Percentiles rank a stretch among this genome's conserved stretches.
phyloP scores from a whole-genome alignment of 306 rosid genomes.

The Pterocarpus macrocarpus region DNA sequence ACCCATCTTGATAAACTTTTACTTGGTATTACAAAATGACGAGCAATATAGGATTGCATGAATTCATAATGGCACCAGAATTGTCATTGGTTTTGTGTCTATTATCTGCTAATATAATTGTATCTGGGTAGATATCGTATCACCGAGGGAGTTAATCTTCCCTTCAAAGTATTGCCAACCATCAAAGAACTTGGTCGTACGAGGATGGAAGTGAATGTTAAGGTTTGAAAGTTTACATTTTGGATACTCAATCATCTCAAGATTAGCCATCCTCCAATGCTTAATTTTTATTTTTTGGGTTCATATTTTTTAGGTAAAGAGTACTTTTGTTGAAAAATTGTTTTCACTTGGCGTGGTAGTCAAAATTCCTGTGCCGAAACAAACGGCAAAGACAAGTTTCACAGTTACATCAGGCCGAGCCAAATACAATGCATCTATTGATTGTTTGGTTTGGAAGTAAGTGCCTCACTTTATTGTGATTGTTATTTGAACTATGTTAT shows the following conservation, averaged over 20 bases:
- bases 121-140: conserved; percentile 76
- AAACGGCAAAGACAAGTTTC: conserved; percentile 88
- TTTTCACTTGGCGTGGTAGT: conserved; percentile 94
- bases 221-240: conserved; percentile 59
- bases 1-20: background rate
- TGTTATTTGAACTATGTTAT: conserved; percentile 2
- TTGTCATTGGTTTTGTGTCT: background rate
- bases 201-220: conserved; percentile 91
- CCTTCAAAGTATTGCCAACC: conserved; percentile 88
- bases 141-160: conserved; percentile 95
- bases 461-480: conserved; percentile 47
- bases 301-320: conserved; percentile 75
- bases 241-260: conserved; percentile 23
- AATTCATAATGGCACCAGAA: background rate
- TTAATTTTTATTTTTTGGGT: background rate
- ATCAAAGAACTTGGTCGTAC: conserved; percentile 92
- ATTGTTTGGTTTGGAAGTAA: conserved; percentile 93
- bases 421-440: conserved; percentile 85
- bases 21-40: too few species aligned
- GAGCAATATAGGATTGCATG: background rate
- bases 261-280: background rate
- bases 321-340: conserved; percentile 88
- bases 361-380: conserved; percentile 91
- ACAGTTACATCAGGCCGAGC: conserved; percentile 93
- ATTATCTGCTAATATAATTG: background rate